Conservation (phyloP, 2,329 filamentous ascomycete species). For the Neonectria faginata region DNA sequence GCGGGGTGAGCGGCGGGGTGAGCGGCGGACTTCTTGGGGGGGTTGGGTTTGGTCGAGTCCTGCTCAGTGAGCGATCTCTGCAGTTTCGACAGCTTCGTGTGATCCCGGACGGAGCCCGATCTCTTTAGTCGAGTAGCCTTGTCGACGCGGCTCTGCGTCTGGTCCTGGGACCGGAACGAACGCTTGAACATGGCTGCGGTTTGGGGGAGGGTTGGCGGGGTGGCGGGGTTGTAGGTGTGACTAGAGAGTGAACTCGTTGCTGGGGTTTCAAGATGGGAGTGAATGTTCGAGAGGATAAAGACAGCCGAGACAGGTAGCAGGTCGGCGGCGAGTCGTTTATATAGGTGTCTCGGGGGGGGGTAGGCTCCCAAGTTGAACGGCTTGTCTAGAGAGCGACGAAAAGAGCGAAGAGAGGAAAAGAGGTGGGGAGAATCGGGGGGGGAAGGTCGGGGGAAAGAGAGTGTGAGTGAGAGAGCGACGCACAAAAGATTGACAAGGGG, state of each 20-base stretch:
- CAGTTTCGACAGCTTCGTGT: conserved; percentile 84
- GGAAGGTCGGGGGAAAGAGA: conserved; percentile 37
- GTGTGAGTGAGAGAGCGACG: conserved; percentile 51
- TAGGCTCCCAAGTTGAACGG: conserved; percentile 40
- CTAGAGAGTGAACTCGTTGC: conserved; percentile 46
- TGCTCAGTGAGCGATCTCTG: conserved; percentile 81
- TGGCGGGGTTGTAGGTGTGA: conserved; percentile 27
- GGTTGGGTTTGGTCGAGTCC: conserved; percentile 49
- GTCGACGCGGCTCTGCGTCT: conserved; percentile 74
- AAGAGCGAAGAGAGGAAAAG: conserved; percentile 57
- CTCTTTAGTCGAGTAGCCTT: conserved; percentile 87
- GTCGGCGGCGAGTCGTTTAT: conserved; percentile 19
- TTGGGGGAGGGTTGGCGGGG: conserved; percentile 12
- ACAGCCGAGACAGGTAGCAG: conserved; percentile 18
- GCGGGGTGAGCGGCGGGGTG: neutral
- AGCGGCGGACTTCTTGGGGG: conserved; percentile 33
- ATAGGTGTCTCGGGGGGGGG: conserved; percentile 19
- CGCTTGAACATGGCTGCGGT: conserved; percentile 86
- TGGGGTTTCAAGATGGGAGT: conserved; percentile 37
- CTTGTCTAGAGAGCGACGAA: conserved; percentile 64
- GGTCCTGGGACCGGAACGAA: conserved; percentile 83
- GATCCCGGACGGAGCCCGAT: conserved; percentile 70
- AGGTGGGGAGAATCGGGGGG: conserved; percentile 42
- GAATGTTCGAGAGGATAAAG: conserved; percentile 24
- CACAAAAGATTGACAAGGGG: conserved; percentile 62